phyloP scores from a whole-genome alignment of 2,329 filamentous ascomycete genomes.

The Penicillium sp. region DNA sequence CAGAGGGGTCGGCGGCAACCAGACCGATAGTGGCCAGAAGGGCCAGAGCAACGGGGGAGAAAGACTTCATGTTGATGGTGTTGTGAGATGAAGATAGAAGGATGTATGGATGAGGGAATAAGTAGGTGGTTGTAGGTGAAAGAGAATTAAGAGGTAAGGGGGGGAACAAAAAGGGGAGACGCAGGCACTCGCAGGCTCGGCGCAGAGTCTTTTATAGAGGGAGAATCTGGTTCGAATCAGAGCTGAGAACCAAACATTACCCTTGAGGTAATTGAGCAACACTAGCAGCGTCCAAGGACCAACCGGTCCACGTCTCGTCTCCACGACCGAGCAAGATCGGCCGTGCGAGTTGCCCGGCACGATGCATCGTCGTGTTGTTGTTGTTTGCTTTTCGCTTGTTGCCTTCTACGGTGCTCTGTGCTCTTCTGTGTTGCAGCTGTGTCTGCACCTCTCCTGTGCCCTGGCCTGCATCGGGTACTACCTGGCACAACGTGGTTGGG shows the following conservation, averaged over 20 bases:
- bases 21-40: constrained; percentile 34
- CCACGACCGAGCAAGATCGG: constrained; percentile 17
- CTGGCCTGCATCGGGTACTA: constrained; percentile 16
- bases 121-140: not conserved
- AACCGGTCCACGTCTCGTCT: not conserved
- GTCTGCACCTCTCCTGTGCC: not conserved
- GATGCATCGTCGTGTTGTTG: constrained; percentile 5
- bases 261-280: constrained; percentile 1
- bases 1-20: constrained; percentile 30
- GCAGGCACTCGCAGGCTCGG: not conserved
- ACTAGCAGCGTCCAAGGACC: constrained; percentile 3
- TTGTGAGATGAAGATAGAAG: not conserved
- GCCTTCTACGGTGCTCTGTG: not conserved
- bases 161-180: constrained; percentile 2
- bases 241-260: constrained; percentile 19
- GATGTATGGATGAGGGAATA: not conserved
- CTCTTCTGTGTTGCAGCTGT: not conserved
- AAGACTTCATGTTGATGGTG: constrained; percentile 37
- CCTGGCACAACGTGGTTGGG: constrained; percentile 33
- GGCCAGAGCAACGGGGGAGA: constrained; percentile 33
- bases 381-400: constrained; percentile 5
- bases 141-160: constrained; percentile 5
- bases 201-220: constrained; percentile 25
- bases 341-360: constrained; percentile 12
- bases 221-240: not conserved